Evolutionary conservation across 768 basidiomycete species (phyloP), one percentile per base, ranked within the genome.

Genomic region (Coprinellus micaceus): DNA sequence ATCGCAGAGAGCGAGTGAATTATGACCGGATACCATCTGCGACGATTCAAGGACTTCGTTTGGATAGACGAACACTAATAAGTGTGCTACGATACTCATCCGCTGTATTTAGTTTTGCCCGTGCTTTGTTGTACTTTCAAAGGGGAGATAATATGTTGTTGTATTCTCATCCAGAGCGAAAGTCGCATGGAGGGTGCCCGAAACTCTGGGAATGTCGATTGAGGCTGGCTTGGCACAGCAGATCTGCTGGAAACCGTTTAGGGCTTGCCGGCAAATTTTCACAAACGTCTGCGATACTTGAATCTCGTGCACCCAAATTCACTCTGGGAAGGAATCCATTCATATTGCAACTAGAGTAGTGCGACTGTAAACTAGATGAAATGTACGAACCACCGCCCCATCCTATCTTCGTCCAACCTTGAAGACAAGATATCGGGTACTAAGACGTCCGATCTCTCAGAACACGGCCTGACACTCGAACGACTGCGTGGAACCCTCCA

Each of bases 381-480:
- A 71, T 79, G 77, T 79, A 72, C 63, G 75, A 79, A 84, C 88
- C 77, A 85, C 89, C 89, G 86, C 88, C 89, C 89, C 89, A 77
- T 84, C 85, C 65, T 70, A 76, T 74, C 78, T 74, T 73, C 77
- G 63, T 65, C 53, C 56, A 60, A 57, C 49, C 49, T 62, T 61
- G 19, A 77, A 79, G 73, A 78, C 72, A 81, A 85, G 55, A 56
- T 51, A 67, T 77, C 72, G 87, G 88, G 89, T 90, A 51, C 88
- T 91, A 63, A 90, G 89, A 91, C 79, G 86, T 85, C 84, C 88
- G 70, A 58, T 88, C 74, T 58, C 61, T 91, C 88, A 79, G 75
- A 76, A 77, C 89, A 87, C 87, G 80, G 78, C 85, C 77, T 89
- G 89, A 91, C 89, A 89, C 89, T 91, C 89, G 69, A 90, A 91